Conservation (phyloP, 306 rosid species). For the Vigna nakashimae region DNA sequence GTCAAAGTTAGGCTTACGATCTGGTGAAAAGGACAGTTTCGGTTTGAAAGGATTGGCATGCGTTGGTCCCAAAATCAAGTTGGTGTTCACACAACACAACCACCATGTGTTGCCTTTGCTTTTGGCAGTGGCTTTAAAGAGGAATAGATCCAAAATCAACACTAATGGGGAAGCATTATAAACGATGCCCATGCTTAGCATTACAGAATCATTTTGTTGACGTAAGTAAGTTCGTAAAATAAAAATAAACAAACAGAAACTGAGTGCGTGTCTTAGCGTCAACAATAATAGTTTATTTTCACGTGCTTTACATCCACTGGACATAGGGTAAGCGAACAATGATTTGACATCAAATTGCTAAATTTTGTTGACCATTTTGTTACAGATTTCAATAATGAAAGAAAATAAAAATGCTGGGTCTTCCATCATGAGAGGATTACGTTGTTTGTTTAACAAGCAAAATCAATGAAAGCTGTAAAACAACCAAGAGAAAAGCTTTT, state of each 20-base stretch:
- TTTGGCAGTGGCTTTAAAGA: conserved; percentile 25
- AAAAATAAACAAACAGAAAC: neutral
- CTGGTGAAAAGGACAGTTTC: conserved; percentile 42
- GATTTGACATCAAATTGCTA: conserved; percentile 35
- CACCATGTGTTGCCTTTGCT: conserved; percentile 26
- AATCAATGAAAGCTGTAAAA: conserved; percentile 41
- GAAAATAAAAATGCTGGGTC: neutral
- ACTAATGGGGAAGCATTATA: conserved; percentile 21
- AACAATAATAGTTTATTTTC: conserved; percentile 24
- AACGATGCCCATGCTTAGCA: conserved; percentile 33
- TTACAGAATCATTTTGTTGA: conserved; percentile 42
- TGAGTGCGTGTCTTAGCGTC: conserved; percentile 34
- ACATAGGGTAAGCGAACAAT: neutral
- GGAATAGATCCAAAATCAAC: conserved; percentile 45
- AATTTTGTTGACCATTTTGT: conserved; percentile 23
- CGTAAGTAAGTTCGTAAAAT: neutral
- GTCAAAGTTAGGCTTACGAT: conserved; percentile 34
- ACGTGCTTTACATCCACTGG: conserved; percentile 37
- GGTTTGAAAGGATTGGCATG: conserved; percentile 36
- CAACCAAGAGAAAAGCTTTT: conserved; percentile 19
- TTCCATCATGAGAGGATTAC: conserved; percentile 16
- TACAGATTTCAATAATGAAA: neutral
- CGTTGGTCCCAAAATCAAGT: conserved; percentile 34
- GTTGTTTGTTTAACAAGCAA: conserved; percentile 12
- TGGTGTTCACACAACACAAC: conserved; percentile 36